These are phyloP conservation scores for Gloeophyllum trabeum DNA, from an alignment of 768 basidiomycete species.

Conservation along the genomic window DNA sequence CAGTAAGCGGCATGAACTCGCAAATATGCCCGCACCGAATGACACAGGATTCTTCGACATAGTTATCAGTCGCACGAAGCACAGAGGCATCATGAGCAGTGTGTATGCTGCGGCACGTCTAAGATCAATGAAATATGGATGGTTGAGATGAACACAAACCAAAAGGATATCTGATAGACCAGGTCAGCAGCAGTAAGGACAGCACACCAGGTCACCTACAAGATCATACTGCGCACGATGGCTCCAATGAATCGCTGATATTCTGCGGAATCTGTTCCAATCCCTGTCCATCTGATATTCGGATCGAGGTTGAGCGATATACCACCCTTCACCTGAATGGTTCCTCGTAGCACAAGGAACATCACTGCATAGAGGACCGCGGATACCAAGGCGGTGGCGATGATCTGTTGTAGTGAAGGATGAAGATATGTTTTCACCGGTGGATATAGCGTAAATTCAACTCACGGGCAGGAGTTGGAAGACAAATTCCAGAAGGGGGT, in stretches of 20 bases:
- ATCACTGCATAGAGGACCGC: constrained; percentile 46
- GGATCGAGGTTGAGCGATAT: constrained; percentile 38
- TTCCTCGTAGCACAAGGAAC: constrained; percentile 52
- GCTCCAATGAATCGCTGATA: constrained; percentile 51
- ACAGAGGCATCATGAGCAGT: constrained; percentile 45
- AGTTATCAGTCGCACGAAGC: constrained; percentile 34
- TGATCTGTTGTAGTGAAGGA: constrained; percentile 32
- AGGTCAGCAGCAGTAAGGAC: constrained; percentile 12
- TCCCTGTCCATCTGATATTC: constrained; percentile 29
- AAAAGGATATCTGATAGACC: too few relatives aligned
- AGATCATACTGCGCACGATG: constrained; percentile 61
- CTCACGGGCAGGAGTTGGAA: constrained; percentile 57
- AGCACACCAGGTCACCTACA: constrained; percentile 26
- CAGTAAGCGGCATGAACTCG: constrained; percentile 36
- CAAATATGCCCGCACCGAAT: constrained; percentile 34
- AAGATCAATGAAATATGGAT: constrained; percentile 4
- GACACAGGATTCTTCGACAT: constrained; percentile 40
- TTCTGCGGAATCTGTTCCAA: constrained; percentile 23
- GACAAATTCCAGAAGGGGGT: constrained; percentile 31
- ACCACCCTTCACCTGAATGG: constrained; percentile 37
- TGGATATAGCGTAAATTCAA: not conserved
- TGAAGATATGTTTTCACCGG: constrained; percentile 2
- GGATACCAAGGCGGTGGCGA: constrained; percentile 44
- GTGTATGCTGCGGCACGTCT: constrained; percentile 42
- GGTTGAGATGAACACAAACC: constrained; percentile 24